Percentiles rank a stretch among this genome's conserved stretches.
phyloP scores from a whole-genome alignment of 1,284 basidiomycete genomes.

The Tetrapyrgos nigripes region DNA sequence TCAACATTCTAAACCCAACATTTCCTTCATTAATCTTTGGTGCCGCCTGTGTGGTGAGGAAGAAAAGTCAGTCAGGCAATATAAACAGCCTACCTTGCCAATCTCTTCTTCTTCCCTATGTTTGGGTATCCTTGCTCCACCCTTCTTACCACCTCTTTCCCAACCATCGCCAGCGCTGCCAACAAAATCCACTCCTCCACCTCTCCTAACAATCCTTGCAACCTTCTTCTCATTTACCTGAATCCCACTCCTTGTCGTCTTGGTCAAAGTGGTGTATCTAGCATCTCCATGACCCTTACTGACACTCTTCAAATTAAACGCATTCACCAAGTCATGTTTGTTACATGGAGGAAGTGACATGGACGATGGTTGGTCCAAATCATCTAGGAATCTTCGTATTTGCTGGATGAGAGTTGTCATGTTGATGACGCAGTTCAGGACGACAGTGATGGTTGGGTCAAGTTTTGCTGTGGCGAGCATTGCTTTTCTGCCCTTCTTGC shows the following conservation, averaged over 20 bases:
- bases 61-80: conserved; percentile 1
- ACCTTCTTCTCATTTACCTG: conserved; percentile 66
- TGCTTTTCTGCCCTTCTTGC: conserved; percentile 73
- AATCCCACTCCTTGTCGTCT: conserved; percentile 64
- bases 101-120: conserved; percentile 80
- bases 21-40: conserved; percentile 77
- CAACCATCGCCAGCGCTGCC: conserved; percentile 29
- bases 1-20: conserved; percentile 78
- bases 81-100: conserved; percentile 58
- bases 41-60: conserved; percentile 54
- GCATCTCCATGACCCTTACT: conserved; percentile 72
- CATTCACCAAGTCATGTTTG: conserved; percentile 74
- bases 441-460: conserved; percentile 47
- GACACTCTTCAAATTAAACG: conserved; percentile 78
- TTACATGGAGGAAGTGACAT: conserved; percentile 81
- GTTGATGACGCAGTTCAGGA: conserved; percentile 61
- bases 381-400: conserved; percentile 72
- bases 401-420: conserved; percentile 66
- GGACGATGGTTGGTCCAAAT: conserved; percentile 53
- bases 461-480: conserved; percentile 59
- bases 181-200: conserved; percentile 38
- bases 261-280: conserved; percentile 74
- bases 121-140: conserved; percentile 39
- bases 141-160: conserved; percentile 34
- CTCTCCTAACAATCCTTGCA: conserved; percentile 54